Conservation (phyloP, 768 basidiomycete genomes). For the Mycena haematopus region DNA sequence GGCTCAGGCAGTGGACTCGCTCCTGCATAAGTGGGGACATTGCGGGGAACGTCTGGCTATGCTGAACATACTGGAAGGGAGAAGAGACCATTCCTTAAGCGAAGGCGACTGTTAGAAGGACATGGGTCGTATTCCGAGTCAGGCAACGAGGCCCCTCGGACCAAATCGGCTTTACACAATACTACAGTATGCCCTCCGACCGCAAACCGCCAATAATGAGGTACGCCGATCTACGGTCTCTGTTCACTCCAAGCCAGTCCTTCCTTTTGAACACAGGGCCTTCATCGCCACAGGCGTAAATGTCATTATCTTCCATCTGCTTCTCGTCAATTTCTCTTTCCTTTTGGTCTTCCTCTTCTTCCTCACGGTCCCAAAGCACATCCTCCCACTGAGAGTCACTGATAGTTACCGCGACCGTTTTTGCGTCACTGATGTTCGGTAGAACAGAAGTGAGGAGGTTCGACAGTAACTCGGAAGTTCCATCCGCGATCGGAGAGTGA, state of each 20-base stretch:
- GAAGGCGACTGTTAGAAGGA: constrained; percentile 2
- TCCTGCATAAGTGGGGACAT: constrained; percentile 27
- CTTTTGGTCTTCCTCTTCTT: constrained; percentile 50
- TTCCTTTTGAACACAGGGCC: constrained; percentile 53
- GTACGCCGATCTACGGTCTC: constrained; percentile 81
- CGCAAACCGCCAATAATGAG: constrained; percentile 78
- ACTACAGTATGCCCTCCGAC: constrained; percentile 62
- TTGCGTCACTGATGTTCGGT: constrained; percentile 75
- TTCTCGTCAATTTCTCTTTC: constrained; percentile 34
- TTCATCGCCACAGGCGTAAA: constrained; percentile 69
- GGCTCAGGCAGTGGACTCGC: constrained; percentile 45
- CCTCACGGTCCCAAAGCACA: constrained; percentile 77
- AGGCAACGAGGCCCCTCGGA: not conserved
- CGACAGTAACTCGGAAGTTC: constrained; percentile 75
- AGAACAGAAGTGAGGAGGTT: constrained; percentile 78
- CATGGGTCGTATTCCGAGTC: too few relatives aligned
- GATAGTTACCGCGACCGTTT: constrained; percentile 78
- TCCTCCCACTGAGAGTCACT: constrained; percentile 84
- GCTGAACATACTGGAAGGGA: constrained; percentile 23
- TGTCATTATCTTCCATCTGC: constrained; percentile 49
- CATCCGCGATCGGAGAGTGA: constrained; percentile 66
- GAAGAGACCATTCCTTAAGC: constrained; percentile 25
- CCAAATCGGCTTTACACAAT: constrained; percentile 30
- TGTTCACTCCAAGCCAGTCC: constrained; percentile 81
- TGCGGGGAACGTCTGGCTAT: constrained; percentile 17